A percentile compares a stretch with the other conserved stretches of the same genome.
These are phyloP conservation scores for Cyberlindnera sargentensis DNA, from an alignment of 805 yeast species.

Conservation along the genomic window DNA sequence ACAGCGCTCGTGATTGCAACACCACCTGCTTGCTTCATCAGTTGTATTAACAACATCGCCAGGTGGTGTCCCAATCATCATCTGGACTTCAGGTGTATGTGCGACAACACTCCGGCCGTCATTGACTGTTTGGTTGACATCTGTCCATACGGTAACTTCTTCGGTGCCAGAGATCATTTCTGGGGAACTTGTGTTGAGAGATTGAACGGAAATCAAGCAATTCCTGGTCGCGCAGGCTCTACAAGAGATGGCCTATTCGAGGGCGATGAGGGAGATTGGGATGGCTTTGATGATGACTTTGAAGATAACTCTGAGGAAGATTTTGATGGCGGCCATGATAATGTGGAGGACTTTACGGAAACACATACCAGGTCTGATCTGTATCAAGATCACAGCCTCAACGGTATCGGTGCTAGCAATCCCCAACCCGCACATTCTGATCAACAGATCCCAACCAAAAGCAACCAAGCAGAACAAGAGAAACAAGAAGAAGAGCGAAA, in stretches of 20 bases:
- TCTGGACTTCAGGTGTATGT: conserved; percentile 33
- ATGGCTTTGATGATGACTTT: conserved; percentile 6
- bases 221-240: background rate
- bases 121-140: conserved; percentile 39
- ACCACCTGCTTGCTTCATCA: conserved; percentile 45
- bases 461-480: too few relatives aligned
- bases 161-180: conserved; percentile 40
- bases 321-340: conserved; percentile 1
- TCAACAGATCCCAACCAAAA: too few relatives aligned
- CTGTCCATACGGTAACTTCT: conserved; percentile 37
- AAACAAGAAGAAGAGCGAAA: too few relatives aligned
- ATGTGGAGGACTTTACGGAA: too few relatives aligned
- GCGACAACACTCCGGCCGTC: conserved; percentile 31
- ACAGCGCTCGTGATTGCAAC: conserved; percentile 24
- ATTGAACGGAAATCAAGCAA: conserved; percentile 1
- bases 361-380: too few relatives aligned
- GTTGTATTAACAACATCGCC: conserved; percentile 34
- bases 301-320: background rate
- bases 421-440: too few relatives aligned
- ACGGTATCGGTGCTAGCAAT: too few relatives aligned
- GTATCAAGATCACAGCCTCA: too few relatives aligned
- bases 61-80: conserved; percentile 27
- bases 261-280: conserved; percentile 7
- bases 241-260: conserved; percentile 7
- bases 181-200: conserved; percentile 37